Conservation (phyloP, 2,329 filamentous ascomycete genomes). For the Epichloe brachyelytri region DNA sequence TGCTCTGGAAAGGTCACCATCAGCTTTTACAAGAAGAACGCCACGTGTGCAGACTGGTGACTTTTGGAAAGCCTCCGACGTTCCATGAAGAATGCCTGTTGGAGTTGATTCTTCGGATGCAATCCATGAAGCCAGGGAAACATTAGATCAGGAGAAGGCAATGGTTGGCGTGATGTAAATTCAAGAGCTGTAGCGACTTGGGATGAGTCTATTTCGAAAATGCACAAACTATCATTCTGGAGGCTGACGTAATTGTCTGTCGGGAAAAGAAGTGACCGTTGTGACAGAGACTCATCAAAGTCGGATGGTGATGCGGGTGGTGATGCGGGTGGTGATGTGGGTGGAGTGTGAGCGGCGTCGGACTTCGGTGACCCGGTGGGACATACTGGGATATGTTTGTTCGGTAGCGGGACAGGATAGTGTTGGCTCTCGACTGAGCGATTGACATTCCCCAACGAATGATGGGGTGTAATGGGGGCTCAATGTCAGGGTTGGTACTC, state of each 20-base stretch:
- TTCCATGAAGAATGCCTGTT: conserved; percentile 78
- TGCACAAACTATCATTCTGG: conserved; percentile 38
- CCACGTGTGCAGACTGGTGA: conserved; percentile 63
- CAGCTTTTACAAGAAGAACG: conserved; percentile 78
- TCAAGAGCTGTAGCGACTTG: conserved; percentile 63
- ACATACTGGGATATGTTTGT: conserved; percentile 83
- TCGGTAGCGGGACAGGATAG: conserved; percentile 47
- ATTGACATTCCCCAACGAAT: conserved; percentile 23
- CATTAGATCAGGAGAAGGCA: conserved; percentile 73
- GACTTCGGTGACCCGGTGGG: conserved; percentile 57
- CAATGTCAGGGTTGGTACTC: conserved; percentile 29
- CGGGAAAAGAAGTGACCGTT: conserved; percentile 62
- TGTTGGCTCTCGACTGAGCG: conserved; percentile 11
- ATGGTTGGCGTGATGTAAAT: conserved; percentile 61
- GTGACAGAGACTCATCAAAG: conserved; percentile 34
- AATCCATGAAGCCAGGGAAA: conserved; percentile 96
- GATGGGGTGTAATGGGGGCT: conserved; percentile 25
- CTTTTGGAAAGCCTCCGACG: conserved; percentile 58
- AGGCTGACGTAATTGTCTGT: conserved; percentile 47
- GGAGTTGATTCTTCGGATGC: conserved; percentile 77
- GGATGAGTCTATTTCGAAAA: conserved; percentile 62
- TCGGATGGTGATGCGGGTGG: conserved; percentile 54
- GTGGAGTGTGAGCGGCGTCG: conserved; percentile 46
- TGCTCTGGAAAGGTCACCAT: conserved; percentile 59
- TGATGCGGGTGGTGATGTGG: conserved; percentile 53